These are phyloP conservation scores for Aspergillus aculeatinus DNA, from an alignment of 2,329 filamentous ascomycete genomes.

Conservation along the genomic window DNA sequence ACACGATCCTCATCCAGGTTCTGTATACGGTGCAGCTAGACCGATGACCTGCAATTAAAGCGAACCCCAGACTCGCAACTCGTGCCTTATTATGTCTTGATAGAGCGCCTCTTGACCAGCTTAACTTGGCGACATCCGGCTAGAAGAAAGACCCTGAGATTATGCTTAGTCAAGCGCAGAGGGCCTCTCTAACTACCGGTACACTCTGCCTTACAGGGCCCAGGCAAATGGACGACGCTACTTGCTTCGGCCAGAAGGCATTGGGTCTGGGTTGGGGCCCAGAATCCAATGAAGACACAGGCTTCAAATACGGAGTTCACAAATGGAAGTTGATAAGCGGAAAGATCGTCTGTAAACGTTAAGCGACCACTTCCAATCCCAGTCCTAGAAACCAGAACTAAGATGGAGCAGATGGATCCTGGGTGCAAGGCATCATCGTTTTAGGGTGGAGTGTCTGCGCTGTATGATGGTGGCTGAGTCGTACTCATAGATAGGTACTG, in stretches of 20 bases:
- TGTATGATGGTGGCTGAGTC: neutral
- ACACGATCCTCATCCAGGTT: too few relatives aligned
- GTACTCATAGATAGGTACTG: neutral
- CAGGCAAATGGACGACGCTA: too few relatives aligned
- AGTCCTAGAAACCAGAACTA: neutral
- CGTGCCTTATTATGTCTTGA: too few relatives aligned
- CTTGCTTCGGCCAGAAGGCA: too few relatives aligned
- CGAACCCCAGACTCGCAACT: too few relatives aligned
- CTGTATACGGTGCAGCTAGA: too few relatives aligned
- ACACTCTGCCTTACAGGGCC: constrained; percentile 4
- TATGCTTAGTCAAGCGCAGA: too few relatives aligned
- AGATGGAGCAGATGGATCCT: neutral
- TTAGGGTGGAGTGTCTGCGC: constrained; percentile 8
- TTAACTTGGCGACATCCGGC: too few relatives aligned
- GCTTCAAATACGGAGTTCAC: neutral
- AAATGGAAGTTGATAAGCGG: neutral
- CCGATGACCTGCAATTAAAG: too few relatives aligned
- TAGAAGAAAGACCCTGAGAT: too few relatives aligned
- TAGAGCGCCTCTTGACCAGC: too few relatives aligned
- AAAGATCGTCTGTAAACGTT: neutral
- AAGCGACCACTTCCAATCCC: neutral
- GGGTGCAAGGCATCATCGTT: constrained; percentile 15
- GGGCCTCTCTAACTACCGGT: neutral
- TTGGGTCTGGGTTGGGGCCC: neutral
- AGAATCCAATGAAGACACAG: neutral